Percentiles rank a stretch among this genome's conserved stretches.
phyloP scores from a whole-genome alignment of 495 filamentous ascomycete genomes.

The Penicillium alfredii region DNA sequence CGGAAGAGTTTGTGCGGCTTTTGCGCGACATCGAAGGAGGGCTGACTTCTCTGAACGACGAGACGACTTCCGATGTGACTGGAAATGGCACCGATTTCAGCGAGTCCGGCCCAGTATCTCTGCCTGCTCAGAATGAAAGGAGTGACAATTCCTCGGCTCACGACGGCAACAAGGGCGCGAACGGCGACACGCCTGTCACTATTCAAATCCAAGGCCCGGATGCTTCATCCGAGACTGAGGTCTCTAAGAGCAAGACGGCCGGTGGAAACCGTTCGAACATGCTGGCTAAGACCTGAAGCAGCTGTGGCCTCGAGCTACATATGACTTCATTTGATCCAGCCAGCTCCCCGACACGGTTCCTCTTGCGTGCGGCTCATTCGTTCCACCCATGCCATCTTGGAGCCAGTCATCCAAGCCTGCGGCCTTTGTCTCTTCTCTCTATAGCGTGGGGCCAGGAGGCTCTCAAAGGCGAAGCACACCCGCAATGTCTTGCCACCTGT shows the following conservation, averaged over 20 bases:
- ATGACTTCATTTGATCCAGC: constrained; percentile 11
- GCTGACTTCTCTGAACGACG: constrained; percentile 43
- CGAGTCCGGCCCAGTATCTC: constrained; percentile 28
- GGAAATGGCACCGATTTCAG: constrained; percentile 24
- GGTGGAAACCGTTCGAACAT: constrained; percentile 13
- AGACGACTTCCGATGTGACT: constrained; percentile 22
- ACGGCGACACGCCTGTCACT: constrained; percentile 7
- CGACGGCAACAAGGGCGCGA: constrained; percentile 4
- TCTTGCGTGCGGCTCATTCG: no score
- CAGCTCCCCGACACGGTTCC: no score
- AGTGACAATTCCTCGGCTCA: constrained; percentile 4
- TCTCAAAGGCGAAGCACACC: no score
- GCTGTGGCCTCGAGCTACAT: constrained; percentile 1
- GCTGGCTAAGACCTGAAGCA: constrained; percentile 16
- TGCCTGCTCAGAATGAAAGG: constrained; percentile 23
- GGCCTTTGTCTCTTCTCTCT: no score
- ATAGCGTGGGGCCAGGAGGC: no score
- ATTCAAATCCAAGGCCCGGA: constrained; percentile 1
- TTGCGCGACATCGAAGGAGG: constrained; percentile 84
- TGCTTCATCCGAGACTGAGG: constrained; percentile 1
- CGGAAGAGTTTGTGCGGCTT: constrained; percentile 92
- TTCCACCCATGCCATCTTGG: no score
- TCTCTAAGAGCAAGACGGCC: constrained; percentile 1
- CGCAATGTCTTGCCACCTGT: no score
- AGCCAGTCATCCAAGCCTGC: no score